phyloP scores from a whole-genome alignment of 768 basidiomycete species.

The Dentipellis sp. region DNA sequence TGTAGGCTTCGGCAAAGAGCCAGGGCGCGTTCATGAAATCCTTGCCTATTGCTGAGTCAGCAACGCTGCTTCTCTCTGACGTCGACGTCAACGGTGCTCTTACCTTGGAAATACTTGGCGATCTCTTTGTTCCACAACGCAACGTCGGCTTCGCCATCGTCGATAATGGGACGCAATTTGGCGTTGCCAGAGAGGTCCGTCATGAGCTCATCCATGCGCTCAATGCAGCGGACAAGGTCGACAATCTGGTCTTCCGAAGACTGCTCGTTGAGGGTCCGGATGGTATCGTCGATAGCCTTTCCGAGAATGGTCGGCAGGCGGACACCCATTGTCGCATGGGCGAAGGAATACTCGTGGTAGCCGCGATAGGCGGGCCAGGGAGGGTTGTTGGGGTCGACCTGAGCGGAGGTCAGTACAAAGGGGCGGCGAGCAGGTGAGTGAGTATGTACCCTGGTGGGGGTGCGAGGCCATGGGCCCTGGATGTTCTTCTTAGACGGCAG shows the following conservation, averaged over 20 bases:
- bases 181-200: constrained; percentile 75
- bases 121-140: constrained; percentile 97
- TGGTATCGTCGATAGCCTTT: constrained; percentile 90
- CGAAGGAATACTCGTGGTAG: constrained; percentile 76
- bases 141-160: constrained; percentile 88
- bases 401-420: background rate
- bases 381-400: constrained; percentile 80
- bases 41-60: constrained; percentile 40
- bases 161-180: constrained; percentile 79
- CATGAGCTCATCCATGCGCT: constrained; percentile 88
- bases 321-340: constrained; percentile 93
- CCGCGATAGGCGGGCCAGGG: constrained; percentile 78
- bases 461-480: constrained; percentile 64
- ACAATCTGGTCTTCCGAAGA: constrained; percentile 74
- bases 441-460: constrained; percentile 52
- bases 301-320: constrained; percentile 91
- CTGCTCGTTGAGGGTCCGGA: constrained; percentile 81
- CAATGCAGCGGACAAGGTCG: constrained; percentile 79
- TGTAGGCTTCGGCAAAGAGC: constrained; percentile 94
- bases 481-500: constrained; percentile 67
- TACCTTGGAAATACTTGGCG: constrained; percentile 87
- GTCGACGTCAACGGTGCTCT: constrained; percentile 9
- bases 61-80: background rate
- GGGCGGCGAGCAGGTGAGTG: background rate
- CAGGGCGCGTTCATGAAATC: constrained; percentile 95